These are phyloP conservation scores for Candida takata DNA, from an alignment of 805 yeast species.

Conservation along the genomic window DNA sequence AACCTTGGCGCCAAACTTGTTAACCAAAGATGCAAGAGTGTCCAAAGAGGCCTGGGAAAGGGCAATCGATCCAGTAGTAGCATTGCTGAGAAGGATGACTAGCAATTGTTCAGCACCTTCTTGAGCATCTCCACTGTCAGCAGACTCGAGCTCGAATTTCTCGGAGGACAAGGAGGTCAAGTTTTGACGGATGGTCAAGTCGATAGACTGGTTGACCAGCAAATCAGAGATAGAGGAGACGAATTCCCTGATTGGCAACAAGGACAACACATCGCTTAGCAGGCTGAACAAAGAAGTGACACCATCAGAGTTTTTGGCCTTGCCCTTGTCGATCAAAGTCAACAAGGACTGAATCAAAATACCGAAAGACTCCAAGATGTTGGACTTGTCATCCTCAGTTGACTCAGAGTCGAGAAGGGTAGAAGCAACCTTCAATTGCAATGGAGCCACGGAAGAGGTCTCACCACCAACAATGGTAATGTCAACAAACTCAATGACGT, in stretches of 20 bases:
- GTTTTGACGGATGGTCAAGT: conserved; percentile 48
- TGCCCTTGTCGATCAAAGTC: conserved; percentile 18
- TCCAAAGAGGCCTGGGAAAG: conserved; percentile 67
- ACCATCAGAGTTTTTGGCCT: conserved; percentile 8
- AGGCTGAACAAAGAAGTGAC: conserved; percentile 22
- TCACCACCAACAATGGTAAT: conserved; percentile 29
- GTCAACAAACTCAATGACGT: conserved; percentile 51
- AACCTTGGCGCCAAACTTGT: conserved; percentile 50
- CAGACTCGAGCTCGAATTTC: conserved; percentile 64
- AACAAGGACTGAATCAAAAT: conserved; percentile 16
- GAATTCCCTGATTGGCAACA: conserved; percentile 71
- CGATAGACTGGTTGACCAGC: conserved; percentile 24
- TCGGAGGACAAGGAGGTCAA: conserved; percentile 54
- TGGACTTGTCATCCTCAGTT: conserved; percentile 7
- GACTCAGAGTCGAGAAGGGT: conserved; percentile 36
- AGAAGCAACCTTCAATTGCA: conserved; percentile 49
- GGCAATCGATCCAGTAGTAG: conserved; percentile 28
- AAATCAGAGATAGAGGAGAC: conserved; percentile 52
- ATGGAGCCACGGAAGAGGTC: conserved; percentile 35
- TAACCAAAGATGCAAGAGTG: conserved; percentile 54
- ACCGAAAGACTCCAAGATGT: conserved; percentile 15
- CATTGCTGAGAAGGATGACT: conserved; percentile 39
- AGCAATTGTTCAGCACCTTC: conserved; percentile 47
- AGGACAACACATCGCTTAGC: conserved; percentile 54
- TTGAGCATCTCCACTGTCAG: conserved; percentile 40